A percentile compares a stretch with the other conserved stretches of the same genome.
Evolutionary conservation across 2,329 filamentous ascomycete genomes (phyloP).

Genomic region (Colletotrichum cuscutae): DNA sequence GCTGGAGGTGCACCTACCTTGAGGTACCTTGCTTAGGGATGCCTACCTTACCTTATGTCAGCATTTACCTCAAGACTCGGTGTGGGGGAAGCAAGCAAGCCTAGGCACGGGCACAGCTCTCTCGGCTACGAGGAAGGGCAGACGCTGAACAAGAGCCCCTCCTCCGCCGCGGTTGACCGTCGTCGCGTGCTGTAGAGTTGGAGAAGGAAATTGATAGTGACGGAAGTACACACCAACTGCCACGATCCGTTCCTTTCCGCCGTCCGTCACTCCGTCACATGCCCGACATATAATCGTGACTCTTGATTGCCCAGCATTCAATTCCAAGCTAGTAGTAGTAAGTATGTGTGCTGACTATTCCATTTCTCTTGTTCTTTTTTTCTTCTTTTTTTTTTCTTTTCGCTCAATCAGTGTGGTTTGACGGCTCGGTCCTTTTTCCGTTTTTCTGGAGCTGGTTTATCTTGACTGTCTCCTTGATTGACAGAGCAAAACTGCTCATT

Average conservation of each 20-base stretch:
- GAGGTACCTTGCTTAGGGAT: too few relatives aligned
- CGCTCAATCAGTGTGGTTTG: background rate
- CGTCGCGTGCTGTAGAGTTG: constrained; percentile 15
- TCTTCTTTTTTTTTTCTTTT: background rate
- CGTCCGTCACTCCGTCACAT: constrained; percentile 23
- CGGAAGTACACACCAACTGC: constrained; percentile 1
- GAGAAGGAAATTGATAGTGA: constrained; percentile 24
- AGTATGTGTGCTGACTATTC: background rate
- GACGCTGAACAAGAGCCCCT: constrained; percentile 14
- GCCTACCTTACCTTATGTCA: background rate
- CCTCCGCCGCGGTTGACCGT: constrained; percentile 25
- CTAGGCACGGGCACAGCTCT: constrained; percentile 1
- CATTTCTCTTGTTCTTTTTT: background rate
- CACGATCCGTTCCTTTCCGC: constrained; percentile 24
- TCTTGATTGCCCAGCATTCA: background rate
- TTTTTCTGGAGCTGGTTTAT: background rate
- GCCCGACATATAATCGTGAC: background rate
- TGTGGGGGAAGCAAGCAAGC: constrained; percentile 19
- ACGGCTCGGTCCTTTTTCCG: background rate
- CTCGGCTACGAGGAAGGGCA: constrained; percentile 25
- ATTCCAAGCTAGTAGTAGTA: too few relatives aligned
- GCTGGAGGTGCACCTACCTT: background rate
- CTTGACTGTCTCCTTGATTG: background rate
- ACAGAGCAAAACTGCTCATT: background rate
- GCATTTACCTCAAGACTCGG: background rate